These are phyloP conservation scores for Volutella citrinella DNA, from an alignment of 2,329 filamentous ascomycete genomes.

Conservation along the genomic window DNA sequence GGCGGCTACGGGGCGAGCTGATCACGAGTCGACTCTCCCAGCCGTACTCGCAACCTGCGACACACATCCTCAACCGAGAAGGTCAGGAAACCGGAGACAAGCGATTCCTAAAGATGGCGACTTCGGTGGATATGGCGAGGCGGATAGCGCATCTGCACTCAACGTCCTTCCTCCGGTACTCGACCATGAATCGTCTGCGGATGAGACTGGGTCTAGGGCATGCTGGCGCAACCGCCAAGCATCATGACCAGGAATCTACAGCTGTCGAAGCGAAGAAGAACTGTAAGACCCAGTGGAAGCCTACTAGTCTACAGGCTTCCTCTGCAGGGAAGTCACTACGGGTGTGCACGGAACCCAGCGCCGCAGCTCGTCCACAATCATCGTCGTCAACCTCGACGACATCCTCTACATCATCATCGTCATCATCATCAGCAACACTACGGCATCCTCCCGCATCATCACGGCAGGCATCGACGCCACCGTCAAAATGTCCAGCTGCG, in stretches of 20 bases:
- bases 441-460: too few species aligned
- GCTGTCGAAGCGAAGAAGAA: conserved; percentile 18
- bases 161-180: conserved; percentile 58
- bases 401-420: conserved; percentile 4
- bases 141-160: conserved; percentile 43
- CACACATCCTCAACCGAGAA: conserved; percentile 65
- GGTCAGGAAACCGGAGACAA: conserved; percentile 42
- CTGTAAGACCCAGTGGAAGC: conserved; percentile 18
- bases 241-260: conserved; percentile 24
- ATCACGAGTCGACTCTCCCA: conserved; percentile 69
- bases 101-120: conserved; percentile 47
- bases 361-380: too few species aligned
- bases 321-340: conserved; percentile 18
- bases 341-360: conserved; percentile 9
- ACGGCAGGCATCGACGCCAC: background rate
- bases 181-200: conserved; percentile 61
- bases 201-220: conserved; percentile 36
- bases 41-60: conserved; percentile 66
- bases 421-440: conserved; percentile 6
- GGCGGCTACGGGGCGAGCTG: conserved; percentile 58
- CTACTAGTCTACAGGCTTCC: conserved; percentile 18
- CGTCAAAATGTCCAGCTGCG: conserved; percentile 9
- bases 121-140: conserved; percentile 35
- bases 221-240: conserved; percentile 28
- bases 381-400: too few species aligned